These are phyloP conservation scores for Ophiostoma himal-ulmi DNA, from an alignment of 2,329 filamentous ascomycete genomes.

Conservation along the genomic window DNA sequence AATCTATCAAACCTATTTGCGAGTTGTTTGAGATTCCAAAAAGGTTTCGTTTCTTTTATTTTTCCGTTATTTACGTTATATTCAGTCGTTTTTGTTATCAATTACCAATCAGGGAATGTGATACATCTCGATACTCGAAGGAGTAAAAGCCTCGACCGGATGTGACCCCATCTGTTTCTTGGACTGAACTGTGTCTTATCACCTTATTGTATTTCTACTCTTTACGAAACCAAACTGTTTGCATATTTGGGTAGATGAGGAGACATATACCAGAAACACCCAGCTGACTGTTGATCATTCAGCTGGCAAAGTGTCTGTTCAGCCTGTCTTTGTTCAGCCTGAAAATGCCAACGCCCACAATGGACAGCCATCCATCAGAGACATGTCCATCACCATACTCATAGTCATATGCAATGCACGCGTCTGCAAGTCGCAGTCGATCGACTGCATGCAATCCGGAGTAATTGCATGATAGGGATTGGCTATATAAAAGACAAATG, in stretches of 20 bases:
- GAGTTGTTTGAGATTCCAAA: neutral
- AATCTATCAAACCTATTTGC: neutral
- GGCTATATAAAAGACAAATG: neutral
- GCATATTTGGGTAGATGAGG: neutral
- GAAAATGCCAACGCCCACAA: neutral
- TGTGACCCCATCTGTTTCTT: neutral
- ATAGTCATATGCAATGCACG: constrained; percentile 6
- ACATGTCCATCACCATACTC: neutral
- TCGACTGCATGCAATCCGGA: neutral
- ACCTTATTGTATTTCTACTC: neutral
- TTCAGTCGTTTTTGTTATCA: neutral
- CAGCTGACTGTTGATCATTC: neutral
- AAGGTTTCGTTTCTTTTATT: neutral
- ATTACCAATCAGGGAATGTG: neutral
- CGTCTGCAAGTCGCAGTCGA: neutral
- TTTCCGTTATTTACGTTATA: neutral
- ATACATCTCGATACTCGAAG: neutral
- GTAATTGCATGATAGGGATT: neutral
- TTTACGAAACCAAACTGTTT: neutral
- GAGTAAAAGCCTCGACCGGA: neutral
- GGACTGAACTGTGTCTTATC: neutral
- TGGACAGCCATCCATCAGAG: neutral
- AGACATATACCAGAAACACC: neutral
- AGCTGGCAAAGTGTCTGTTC: constrained; percentile 1
- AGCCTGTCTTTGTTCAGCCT: neutral